phyloP scores from a whole-genome alignment of 805 yeast species.

The Suhomyces sp. region DNA sequence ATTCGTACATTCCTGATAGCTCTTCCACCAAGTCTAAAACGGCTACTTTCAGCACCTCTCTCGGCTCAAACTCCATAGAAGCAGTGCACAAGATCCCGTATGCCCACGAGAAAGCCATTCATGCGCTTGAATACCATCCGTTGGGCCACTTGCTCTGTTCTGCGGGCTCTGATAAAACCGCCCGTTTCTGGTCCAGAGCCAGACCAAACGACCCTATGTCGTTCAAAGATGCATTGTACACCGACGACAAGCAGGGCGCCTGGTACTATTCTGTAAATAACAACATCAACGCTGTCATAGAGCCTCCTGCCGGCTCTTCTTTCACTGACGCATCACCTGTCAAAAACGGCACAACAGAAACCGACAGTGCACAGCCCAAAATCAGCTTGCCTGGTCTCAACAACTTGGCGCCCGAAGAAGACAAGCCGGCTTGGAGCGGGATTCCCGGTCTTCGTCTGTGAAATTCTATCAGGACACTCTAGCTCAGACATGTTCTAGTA shows the following conservation, averaged over 20 bases:
- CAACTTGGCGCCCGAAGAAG: slow-evolving; percentile 7
- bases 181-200: slow-evolving; percentile 92
- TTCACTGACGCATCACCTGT: background rate
- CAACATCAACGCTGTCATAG: slow-evolving; percentile 39
- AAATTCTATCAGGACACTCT: background rate
- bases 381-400: slow-evolving; percentile 26
- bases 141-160: slow-evolving; percentile 87
- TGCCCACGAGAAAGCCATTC: slow-evolving; percentile 93
- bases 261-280: slow-evolving; percentile 51
- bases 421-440: background rate
- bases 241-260: slow-evolving; percentile 57
- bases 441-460: background rate
- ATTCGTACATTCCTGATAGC: slow-evolving; percentile 42
- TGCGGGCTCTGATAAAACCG: slow-evolving; percentile 91
- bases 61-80: background rate
- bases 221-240: slow-evolving; percentile 78
- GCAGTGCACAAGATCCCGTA: slow-evolving; percentile 66
- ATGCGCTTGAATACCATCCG: slow-evolving; percentile 89
- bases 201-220: slow-evolving; percentile 85
- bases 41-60: slow-evolving; percentile 8
- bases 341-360: background rate
- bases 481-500: no score
- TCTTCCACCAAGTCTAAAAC: slow-evolving; percentile 14
- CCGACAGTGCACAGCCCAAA: background rate
- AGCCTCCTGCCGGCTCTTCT: slow-evolving; percentile 5